Evolutionary conservation across 2,329 filamentous ascomycete genomes (phyloP).

Genomic region (Helminthosporium solani): DNA sequence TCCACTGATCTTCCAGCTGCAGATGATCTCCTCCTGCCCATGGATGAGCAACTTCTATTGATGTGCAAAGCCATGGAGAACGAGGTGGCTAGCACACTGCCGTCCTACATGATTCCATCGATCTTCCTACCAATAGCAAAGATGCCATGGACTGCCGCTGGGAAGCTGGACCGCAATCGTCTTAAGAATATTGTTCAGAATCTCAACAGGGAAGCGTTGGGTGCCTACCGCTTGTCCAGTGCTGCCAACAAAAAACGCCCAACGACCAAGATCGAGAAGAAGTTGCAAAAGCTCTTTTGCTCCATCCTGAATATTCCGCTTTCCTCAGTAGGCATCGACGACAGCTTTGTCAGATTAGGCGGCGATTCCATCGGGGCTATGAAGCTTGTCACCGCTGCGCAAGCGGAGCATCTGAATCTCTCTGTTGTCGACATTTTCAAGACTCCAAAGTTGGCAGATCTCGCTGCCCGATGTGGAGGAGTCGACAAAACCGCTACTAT

Average conservation of each 20-base stretch:
- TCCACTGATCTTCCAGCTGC: slow-evolving; percentile 21
- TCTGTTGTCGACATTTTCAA: slow-evolving; percentile 37
- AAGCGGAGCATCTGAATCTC: slow-evolving; percentile 27
- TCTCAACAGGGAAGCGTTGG: slow-evolving; percentile 29
- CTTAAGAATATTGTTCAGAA: slow-evolving; percentile 29
- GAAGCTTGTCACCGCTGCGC: slow-evolving; percentile 31
- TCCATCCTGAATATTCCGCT: slow-evolving; percentile 27
- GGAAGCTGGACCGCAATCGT: slow-evolving; percentile 37
- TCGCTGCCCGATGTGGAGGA: slow-evolving; percentile 26
- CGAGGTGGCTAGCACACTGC: slow-evolving; percentile 28
- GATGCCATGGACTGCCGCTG: slow-evolving; percentile 35
- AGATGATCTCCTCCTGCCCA: slow-evolving; percentile 32
- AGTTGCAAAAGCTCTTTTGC: slow-evolving; percentile 32
- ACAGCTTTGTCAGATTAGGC: slow-evolving; percentile 39
- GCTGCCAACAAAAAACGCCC: slow-evolving; percentile 33
- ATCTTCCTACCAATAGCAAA: slow-evolving; percentile 35
- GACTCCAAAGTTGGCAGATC: slow-evolving; percentile 31
- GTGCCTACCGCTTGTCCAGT: slow-evolving; percentile 31
- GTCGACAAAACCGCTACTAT: not conserved
- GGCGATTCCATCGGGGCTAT: slow-evolving; percentile 36
- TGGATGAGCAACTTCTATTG: slow-evolving; percentile 24
- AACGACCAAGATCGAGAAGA: slow-evolving; percentile 29
- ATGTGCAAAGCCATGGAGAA: slow-evolving; percentile 36
- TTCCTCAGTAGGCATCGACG: slow-evolving; percentile 32
- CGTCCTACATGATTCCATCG: slow-evolving; percentile 38